Base-by-base conservation (phyloP, 2,329 filamentous ascomycete genomes). In the Fusarium equiseti region DNA sequence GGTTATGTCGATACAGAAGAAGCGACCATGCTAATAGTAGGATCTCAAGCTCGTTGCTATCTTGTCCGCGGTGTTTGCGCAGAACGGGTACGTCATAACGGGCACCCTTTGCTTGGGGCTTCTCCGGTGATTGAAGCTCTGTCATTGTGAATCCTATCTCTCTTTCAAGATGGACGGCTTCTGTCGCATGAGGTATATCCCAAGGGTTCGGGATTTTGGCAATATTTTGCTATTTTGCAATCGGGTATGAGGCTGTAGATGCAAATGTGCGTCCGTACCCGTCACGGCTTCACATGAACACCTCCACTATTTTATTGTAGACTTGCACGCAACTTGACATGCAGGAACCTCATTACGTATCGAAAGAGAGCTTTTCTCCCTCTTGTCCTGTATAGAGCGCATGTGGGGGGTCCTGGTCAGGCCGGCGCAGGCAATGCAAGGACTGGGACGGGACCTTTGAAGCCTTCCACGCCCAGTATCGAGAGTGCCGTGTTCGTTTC, bases 291-390 rank as follows among this genome's bases (percentile, higher is more conserved):
- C 54, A 62, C 71, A 75, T 72, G 31, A 68, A 71, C 40, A 26
- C 63, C 63, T 71, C 68, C 68, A 71, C 68, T 71, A 38, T 68
- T 68, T 64, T 57, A 59, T 65, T 57, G n/a, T 20, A 71, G 50
- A 32, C 55, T 46, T 38, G 24, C 32, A 49, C 29, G 27, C 9
- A 59, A 13, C 18, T 45, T 27, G 22, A 38, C 42, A 63, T 48
- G 51, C 63, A 73, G 57, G 55, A 72, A 65, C 66, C 52, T 32
- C 51, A 75, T 75, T 74, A 75, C 71, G 73, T 75, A 75, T 69
- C 48, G 49, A 20, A 38, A 51, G 35, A 50, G 52, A 52, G n/a
- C 35, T 35, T 53, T 50, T 31, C 16, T 38, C 35, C 31, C 11
- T 38, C 18, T 27, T 15, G 9, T 27, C 31, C 24, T 50, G 43